Conservation (phyloP, 75 land plant genomes). For the Ceratopteris richardii region DNA sequence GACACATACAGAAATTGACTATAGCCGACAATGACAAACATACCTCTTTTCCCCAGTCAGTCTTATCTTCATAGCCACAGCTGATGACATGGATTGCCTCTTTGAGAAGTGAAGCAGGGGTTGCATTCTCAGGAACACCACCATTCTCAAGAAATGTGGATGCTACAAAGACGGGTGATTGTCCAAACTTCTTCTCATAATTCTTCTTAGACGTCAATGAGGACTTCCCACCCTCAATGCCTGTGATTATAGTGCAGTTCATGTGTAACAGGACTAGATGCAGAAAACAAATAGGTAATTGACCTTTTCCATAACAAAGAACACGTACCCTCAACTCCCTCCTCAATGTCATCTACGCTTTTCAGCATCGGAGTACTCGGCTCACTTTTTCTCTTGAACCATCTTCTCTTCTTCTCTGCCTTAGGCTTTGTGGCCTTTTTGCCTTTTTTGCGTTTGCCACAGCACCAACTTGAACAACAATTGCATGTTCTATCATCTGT, state of each 20-base stretch:
- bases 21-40: background rate
- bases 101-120: constrained; percentile 51
- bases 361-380: constrained; percentile 29
- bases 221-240: constrained; percentile 43
- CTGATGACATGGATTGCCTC: constrained; percentile 77
- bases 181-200: constrained; percentile 64
- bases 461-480: constrained; percentile 54
- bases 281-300: no score
- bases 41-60: constrained; percentile 78
- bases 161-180: constrained; percentile 52
- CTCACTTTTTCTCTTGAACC: constrained; percentile 14
- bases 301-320: no score
- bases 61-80: constrained; percentile 71
- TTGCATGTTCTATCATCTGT: constrained; percentile 35
- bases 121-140: constrained; percentile 34
- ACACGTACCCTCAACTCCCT: constrained; percentile 42
- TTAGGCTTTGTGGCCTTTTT: constrained; percentile 22
- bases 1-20: no score
- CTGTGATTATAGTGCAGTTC: constrained; percentile 7
- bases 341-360: constrained; percentile 50
- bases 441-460: constrained; percentile 39
- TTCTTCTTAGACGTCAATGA: constrained; percentile 40
- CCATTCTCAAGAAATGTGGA: constrained; percentile 52
- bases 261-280: no score
- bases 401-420: constrained; percentile 26